Evolutionary conservation across 768 basidiomycete species (phyloP).

Genomic region (Tylopilus sp.): DNA sequence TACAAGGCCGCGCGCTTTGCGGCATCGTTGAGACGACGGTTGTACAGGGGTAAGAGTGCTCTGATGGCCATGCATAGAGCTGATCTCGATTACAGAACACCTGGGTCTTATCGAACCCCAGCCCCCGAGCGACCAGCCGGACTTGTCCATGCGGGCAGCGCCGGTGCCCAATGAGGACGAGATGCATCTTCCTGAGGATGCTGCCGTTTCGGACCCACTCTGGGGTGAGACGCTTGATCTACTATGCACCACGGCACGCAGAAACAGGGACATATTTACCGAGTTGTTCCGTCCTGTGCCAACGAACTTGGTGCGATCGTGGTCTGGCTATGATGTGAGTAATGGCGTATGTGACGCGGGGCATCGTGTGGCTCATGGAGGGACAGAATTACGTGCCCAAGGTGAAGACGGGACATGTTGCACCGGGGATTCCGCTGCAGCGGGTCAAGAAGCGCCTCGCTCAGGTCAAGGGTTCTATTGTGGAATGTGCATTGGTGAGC

Average conservation of each 20-base stretch:
- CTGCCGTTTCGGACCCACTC: constrained; percentile 75
- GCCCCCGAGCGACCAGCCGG: constrained; percentile 34
- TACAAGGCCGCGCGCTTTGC: constrained; percentile 80
- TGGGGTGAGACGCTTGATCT: constrained; percentile 53
- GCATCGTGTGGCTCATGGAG: constrained; percentile 6
- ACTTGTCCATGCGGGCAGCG: constrained; percentile 74
- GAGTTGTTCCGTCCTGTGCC: constrained; percentile 87
- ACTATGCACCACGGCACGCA: constrained; percentile 68
- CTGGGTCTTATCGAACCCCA: constrained; percentile 85
- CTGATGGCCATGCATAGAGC: neutral
- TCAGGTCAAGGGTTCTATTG: constrained; percentile 67
- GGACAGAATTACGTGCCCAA: constrained; percentile 71
- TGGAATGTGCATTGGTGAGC: constrained; percentile 70
- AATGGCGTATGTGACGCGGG: constrained; percentile 19
- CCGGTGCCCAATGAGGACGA: constrained; percentile 71
- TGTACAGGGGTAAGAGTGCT: constrained; percentile 67
- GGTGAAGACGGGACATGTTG: constrained; percentile 78
- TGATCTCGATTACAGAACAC: constrained; percentile 54
- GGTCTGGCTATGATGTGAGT: constrained; percentile 72
- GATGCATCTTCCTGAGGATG: constrained; percentile 54
- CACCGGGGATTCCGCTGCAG: constrained; percentile 57
- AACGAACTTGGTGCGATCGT: constrained; percentile 74
- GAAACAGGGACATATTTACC: constrained; percentile 82
- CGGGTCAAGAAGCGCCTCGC: constrained; percentile 75
- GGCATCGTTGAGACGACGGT: constrained; percentile 72